phyloP scores from a whole-genome alignment of 2,329 filamentous ascomycete genomes.

The Pseudogymnoascus sp. region DNA sequence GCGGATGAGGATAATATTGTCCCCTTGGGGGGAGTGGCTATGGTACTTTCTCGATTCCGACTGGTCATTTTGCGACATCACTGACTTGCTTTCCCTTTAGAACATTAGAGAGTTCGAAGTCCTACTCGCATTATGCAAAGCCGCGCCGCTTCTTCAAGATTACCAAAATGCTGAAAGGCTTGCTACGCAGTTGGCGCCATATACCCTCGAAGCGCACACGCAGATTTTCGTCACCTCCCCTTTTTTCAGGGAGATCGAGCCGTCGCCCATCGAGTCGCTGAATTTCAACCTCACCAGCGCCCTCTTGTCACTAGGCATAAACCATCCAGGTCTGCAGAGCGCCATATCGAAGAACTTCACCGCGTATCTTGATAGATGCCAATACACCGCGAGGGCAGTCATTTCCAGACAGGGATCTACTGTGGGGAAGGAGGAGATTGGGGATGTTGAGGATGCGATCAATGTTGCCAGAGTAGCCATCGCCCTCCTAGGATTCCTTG shows the following conservation, averaged over 20 bases:
- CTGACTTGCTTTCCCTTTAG: constrained; percentile 37
- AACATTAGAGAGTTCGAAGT: constrained; percentile 87
- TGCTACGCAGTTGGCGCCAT: constrained; percentile 69
- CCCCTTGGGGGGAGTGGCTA: constrained; percentile 47
- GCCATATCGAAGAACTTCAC: constrained; percentile 59
- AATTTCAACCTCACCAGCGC: constrained; percentile 72
- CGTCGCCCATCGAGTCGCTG: constrained; percentile 80
- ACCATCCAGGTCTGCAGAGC: constrained; percentile 61
- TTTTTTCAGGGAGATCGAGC: constrained; percentile 72
- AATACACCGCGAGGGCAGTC: constrained; percentile 49
- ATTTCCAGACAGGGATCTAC: constrained; percentile 46
- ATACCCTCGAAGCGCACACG: constrained; percentile 74
- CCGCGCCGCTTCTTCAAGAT: constrained; percentile 66
- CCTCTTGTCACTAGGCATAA: constrained; percentile 70
- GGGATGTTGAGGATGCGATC: constrained; percentile 54
- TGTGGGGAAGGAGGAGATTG: constrained; percentile 41
- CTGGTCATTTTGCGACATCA: constrained; percentile 12
- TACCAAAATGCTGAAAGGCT: constrained; percentile 69
- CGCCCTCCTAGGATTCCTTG: constrained; percentile 82
- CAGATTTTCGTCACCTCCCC: constrained; percentile 75
- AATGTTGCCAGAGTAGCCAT: constrained; percentile 69
- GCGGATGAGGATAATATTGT: constrained; percentile 41
- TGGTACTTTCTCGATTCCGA: constrained; percentile 38
- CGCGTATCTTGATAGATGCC: constrained; percentile 65
- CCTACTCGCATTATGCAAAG: constrained; percentile 82